Conservation (phyloP, 108 stramenopile species). For the Skeletonema grethae region DNA sequence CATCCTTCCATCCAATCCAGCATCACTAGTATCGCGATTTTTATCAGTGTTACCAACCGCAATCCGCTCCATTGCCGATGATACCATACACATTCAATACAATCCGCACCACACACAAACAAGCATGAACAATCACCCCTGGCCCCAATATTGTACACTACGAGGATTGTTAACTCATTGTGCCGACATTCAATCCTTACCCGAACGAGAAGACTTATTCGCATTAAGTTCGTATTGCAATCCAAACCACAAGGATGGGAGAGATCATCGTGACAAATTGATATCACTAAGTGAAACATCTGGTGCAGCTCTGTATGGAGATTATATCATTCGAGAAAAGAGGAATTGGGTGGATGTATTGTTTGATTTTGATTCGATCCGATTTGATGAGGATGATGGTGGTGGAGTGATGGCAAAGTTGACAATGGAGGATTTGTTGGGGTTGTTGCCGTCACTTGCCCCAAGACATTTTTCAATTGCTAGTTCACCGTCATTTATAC, state of each 20-base stretch:
- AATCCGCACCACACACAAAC: conserved; percentile 2
- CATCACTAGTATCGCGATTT: conserved; percentile 58
- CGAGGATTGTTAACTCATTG: conserved; percentile 76
- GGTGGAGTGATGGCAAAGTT: not conserved
- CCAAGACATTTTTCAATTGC: conserved; percentile 85
- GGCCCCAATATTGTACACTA: conserved; percentile 73
- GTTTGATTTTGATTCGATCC: conserved; percentile 84
- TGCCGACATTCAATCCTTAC: conserved; percentile 77
- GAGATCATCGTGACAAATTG: conserved; percentile 68
- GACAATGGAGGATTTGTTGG: conserved; percentile 61
- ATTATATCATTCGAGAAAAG: conserved; percentile 84
- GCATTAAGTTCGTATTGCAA: conserved; percentile 67
- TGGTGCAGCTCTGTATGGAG: conserved; percentile 73
- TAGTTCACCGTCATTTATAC: conserved; percentile 58
- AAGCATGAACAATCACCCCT: conserved; percentile 30
- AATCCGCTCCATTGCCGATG: conserved; percentile 58
- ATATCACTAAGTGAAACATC: conserved; percentile 69
- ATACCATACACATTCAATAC: conserved; percentile 47
- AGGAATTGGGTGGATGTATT: conserved; percentile 82
- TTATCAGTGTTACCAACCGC: conserved; percentile 61
- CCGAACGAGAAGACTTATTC: conserved; percentile 82
- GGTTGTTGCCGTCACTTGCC: conserved; percentile 66
- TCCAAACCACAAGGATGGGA: conserved; percentile 41
- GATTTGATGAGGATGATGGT: conserved; percentile 10
- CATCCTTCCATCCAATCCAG: conserved; percentile 68